A percentile compares a stretch with the other conserved stretches of the same genome.
These are phyloP conservation scores for Pleurozium schreberi DNA, from an alignment of 225 moss, liverwort and hornwort species.

Conservation along the genomic window DNA sequence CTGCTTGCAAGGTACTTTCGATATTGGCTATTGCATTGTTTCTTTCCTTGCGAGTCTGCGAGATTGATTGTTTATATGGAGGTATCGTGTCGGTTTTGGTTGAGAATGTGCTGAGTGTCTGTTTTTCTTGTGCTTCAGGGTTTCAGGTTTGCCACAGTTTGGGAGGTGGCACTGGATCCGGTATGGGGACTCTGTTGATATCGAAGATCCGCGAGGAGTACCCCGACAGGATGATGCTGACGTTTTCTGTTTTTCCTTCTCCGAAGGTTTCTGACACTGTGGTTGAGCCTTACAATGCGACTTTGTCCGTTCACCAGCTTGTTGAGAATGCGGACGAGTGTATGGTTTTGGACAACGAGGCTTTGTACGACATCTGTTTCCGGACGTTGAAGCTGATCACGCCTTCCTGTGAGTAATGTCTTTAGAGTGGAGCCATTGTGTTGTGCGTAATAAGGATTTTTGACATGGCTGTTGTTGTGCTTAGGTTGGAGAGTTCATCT, in stretches of 20 bases:
- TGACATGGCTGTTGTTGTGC: too few relatives aligned
- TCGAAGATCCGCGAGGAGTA: constrained; percentile 36
- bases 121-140: not conserved
- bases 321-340: constrained; percentile 35
- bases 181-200: constrained; percentile 21
- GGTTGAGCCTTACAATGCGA: constrained; percentile 30
- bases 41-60: too few relatives aligned
- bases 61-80: too few relatives aligned
- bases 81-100: too few relatives aligned
- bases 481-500: too few relatives aligned
- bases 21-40: too few relatives aligned
- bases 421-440: too few relatives aligned
- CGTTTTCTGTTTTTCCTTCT: constrained; percentile 16
- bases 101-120: not conserved
- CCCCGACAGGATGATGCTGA: constrained; percentile 24
- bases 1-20: too few relatives aligned
- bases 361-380: constrained; percentile 29
- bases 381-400: constrained; percentile 24
- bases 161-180: constrained; percentile 25
- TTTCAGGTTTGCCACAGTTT: constrained; percentile 23
- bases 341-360: constrained; percentile 31
- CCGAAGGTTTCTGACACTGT: constrained; percentile 28
- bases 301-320: constrained; percentile 25
- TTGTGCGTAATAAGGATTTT: too few relatives aligned
- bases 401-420: not conserved